A percentile compares a stretch with the other conserved stretches of the same genome.
phyloP scores from a whole-genome alignment of 768 basidiomycete species.

The Pholiota molesta region DNA sequence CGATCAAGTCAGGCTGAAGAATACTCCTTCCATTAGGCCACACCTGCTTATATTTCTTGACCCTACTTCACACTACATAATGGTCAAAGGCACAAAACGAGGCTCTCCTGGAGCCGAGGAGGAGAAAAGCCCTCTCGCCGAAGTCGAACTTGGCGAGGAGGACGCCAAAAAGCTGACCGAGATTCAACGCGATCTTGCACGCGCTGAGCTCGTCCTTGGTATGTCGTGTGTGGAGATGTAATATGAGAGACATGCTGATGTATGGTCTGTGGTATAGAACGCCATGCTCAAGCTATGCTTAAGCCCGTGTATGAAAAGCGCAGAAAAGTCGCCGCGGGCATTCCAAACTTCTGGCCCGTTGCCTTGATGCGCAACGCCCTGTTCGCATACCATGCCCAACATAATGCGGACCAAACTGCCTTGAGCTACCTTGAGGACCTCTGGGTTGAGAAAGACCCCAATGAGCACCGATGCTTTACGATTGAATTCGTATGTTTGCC shows the following conservation, averaged over 20 bases:
- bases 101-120: conserved; percentile 77
- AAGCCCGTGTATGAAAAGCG: conserved; percentile 71
- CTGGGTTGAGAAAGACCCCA: conserved; percentile 75
- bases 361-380: conserved; percentile 75
- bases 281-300: conserved; percentile 59
- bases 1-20: conserved; percentile 4
- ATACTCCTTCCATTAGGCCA: conserved; percentile 3
- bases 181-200: conserved; percentile 70
- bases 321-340: conserved; percentile 63
- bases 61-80: conserved; percentile 19
- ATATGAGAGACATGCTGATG: conserved; percentile 7
- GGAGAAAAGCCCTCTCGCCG: conserved; percentile 69
- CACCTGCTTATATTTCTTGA: conserved; percentile 11
- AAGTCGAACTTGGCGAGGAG: conserved; percentile 71
- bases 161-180: conserved; percentile 69
- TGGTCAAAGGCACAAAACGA: conserved; percentile 68
- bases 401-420: conserved; percentile 78
- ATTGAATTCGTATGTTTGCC: conserved; percentile 79
- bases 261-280: conserved; percentile 47
- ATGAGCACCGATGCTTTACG: conserved; percentile 81
- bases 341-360: conserved; percentile 85
- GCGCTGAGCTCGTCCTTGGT: conserved; percentile 76
- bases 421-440: conserved; percentile 84
- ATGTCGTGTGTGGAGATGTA: conserved; percentile 27
- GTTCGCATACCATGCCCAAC: conserved; percentile 68